A percentile compares a stretch with the other conserved stretches of the same genome.
These are phyloP conservation scores for Mucor sp. DNA, from an alignment of 371 early-diverging fungal genomes.

Conservation along the genomic window DNA sequence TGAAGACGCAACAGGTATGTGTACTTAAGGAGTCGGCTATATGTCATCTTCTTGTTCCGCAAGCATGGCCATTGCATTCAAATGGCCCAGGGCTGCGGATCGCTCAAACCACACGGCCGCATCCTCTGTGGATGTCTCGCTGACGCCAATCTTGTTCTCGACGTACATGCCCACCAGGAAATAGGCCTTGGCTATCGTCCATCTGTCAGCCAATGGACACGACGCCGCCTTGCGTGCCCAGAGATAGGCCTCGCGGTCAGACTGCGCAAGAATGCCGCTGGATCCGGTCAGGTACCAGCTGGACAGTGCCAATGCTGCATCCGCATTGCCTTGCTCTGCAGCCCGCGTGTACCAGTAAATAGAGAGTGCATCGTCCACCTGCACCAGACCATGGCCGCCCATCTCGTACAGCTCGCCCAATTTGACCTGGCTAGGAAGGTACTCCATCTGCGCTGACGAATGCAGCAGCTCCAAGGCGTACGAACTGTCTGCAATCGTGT, in stretches of 20 bases:
- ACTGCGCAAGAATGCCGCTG: slow-evolving; percentile 66
- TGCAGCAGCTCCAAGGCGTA: slow-evolving; percentile 87
- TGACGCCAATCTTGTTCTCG: slow-evolving; percentile 73
- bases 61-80: slow-evolving; percentile 51
- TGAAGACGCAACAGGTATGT: slow-evolving; percentile 1
- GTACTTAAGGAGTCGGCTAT: background rate
- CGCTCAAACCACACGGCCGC: slow-evolving; percentile 73
- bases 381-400: slow-evolving; percentile 71
- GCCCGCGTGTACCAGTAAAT: slow-evolving; percentile 95
- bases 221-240: slow-evolving; percentile 35
- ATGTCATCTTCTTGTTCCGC: background rate
- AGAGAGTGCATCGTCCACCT: slow-evolving; percentile 82
- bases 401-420: slow-evolving; percentile 93
- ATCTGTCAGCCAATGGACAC: slow-evolving; percentile 23
- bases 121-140: slow-evolving; percentile 56
- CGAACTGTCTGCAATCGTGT: slow-evolving; percentile 70
- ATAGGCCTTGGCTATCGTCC: slow-evolving; percentile 78
- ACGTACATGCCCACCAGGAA: slow-evolving; percentile 82
- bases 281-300: slow-evolving; percentile 91
- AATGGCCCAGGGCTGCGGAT: slow-evolving; percentile 75
- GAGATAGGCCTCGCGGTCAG: slow-evolving; percentile 83
- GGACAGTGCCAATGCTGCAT: slow-evolving; percentile 81
- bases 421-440: slow-evolving; percentile 87
- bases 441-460: slow-evolving; percentile 86
- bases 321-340: slow-evolving; percentile 80